Evolutionary conservation across 352 stramenopile species (phyloP).

Genomic region (Globisporangium abappressorium): DNA sequence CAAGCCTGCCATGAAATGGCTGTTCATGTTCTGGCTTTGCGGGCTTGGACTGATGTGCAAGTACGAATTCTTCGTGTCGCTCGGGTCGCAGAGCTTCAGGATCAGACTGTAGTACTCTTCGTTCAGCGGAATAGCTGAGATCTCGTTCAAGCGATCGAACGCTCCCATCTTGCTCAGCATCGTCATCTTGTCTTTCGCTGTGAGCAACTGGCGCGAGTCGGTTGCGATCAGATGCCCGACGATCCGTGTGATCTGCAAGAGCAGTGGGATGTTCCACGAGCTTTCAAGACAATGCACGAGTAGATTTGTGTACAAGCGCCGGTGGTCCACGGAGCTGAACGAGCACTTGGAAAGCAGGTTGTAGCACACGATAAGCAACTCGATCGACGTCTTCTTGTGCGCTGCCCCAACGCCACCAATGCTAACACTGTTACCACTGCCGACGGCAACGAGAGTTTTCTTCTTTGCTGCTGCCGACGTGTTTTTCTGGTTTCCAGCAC

Average conservation of each 20-base stretch:
- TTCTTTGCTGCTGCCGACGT: constrained; percentile 32
- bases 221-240: constrained; percentile 64
- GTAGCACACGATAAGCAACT: constrained; percentile 81
- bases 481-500: constrained; percentile 17
- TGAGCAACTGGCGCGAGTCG: constrained; percentile 59
- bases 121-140: constrained; percentile 75
- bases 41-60: constrained; percentile 63
- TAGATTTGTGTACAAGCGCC: constrained; percentile 79
- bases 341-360: constrained; percentile 76
- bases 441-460: constrained; percentile 17
- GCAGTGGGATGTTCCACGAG: constrained; percentile 78
- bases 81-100: constrained; percentile 68
- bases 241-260: constrained; percentile 83
- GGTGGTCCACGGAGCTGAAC: constrained; percentile 66
- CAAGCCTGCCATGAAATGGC: constrained; percentile 77
- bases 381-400: constrained; percentile 67
- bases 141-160: constrained; percentile 85
- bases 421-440: not conserved
- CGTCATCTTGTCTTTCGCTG: constrained; percentile 86
- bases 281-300: constrained; percentile 84
- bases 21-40: constrained; percentile 65
- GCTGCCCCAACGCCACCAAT: constrained; percentile 3
- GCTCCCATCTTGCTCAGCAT: constrained; percentile 83
- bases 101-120: constrained; percentile 80
- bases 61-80: constrained; percentile 64